A percentile compares a stretch with the other conserved stretches of the same genome.
These are phyloP conservation scores for Asterophora lycoperdoides DNA, from an alignment of 768 basidiomycete species.

Conservation along the genomic window DNA sequence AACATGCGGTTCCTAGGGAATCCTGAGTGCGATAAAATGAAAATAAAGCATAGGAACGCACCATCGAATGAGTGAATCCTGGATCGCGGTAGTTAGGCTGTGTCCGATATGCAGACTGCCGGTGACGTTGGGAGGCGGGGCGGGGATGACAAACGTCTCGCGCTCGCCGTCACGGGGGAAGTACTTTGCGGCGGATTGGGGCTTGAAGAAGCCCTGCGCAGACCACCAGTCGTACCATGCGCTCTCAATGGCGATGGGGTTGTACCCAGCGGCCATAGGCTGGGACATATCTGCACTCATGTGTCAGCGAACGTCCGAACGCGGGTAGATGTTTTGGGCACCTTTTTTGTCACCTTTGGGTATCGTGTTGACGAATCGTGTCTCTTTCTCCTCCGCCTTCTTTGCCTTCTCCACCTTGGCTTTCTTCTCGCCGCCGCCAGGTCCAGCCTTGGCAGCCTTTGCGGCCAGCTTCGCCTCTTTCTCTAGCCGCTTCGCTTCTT, in stretches of 20 bases:
- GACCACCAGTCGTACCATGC: conserved; percentile 99
- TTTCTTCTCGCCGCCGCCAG: conserved; percentile 58
- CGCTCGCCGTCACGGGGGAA: conserved; percentile 53
- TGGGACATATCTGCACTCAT: conserved; percentile 64
- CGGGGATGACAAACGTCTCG: conserved; percentile 78
- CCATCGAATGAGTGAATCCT: conserved; percentile 90
- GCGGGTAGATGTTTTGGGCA: conserved; percentile 25
- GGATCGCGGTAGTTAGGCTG: conserved; percentile 85
- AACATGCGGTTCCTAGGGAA: conserved; percentile 88
- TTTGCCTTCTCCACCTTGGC: conserved; percentile 70
- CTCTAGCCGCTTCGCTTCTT: conserved; percentile 77
- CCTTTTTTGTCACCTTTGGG: conserved; percentile 95
- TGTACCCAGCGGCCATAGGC: conserved; percentile 91
- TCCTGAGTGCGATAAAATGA: background rate
- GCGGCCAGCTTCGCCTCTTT: conserved; percentile 77
- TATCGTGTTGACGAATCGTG: conserved; percentile 82
- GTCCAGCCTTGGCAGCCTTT: conserved; percentile 51
- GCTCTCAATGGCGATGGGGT: conserved; percentile 90
- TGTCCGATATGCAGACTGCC: conserved; percentile 96
- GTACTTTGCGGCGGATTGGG: conserved; percentile 38
- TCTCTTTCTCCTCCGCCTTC: conserved; percentile 63
- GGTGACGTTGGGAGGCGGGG: conserved; percentile 96
- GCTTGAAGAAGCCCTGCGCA: conserved; percentile 85
- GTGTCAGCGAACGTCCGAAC: background rate
- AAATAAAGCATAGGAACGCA: conserved; percentile 27